These are phyloP conservation scores for Umbelopsis sp. DNA, from an alignment of 192 early-diverging fungal species.

Conservation along the genomic window DNA sequence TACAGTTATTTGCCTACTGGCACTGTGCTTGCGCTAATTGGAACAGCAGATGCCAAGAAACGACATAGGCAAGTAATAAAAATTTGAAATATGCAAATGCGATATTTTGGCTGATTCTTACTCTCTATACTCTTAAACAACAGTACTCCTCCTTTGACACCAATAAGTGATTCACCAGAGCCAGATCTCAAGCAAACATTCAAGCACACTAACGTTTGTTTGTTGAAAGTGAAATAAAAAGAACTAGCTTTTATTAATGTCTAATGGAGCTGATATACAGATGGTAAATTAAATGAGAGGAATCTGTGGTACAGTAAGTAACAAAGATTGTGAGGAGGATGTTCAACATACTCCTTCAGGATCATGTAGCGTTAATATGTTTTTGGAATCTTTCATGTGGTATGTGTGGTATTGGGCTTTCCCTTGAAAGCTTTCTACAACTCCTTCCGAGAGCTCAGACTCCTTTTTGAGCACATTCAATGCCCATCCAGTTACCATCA, in stretches of 20 bases:
- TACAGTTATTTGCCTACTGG: background rate
- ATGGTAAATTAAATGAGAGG: background rate
- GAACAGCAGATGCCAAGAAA: background rate
- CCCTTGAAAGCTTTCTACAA: constrained; percentile 18
- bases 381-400: background rate
- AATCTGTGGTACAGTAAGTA: background rate
- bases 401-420: background rate
- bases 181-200: background rate
- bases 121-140: background rate
- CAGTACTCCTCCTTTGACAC: background rate
- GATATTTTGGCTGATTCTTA: background rate
- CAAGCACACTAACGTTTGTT: background rate
- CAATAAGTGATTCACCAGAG: background rate
- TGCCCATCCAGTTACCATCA: constrained; percentile 75
- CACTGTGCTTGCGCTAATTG: constrained; percentile 7
- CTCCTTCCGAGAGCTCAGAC: constrained; percentile 20
- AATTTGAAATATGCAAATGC: background rate
- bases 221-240: constrained; percentile 5
- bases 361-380: constrained; percentile 33
- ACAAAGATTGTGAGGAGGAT: too few species aligned
- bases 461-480: constrained; percentile 37
- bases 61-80: background rate
- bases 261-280: background rate
- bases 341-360: constrained; percentile 37
- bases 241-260: background rate